A percentile compares a stretch with the other conserved stretches of the same genome.
Evolutionary conservation across 495 filamentous ascomycete species (phyloP).

Genomic region (Penicillium angulare): DNA sequence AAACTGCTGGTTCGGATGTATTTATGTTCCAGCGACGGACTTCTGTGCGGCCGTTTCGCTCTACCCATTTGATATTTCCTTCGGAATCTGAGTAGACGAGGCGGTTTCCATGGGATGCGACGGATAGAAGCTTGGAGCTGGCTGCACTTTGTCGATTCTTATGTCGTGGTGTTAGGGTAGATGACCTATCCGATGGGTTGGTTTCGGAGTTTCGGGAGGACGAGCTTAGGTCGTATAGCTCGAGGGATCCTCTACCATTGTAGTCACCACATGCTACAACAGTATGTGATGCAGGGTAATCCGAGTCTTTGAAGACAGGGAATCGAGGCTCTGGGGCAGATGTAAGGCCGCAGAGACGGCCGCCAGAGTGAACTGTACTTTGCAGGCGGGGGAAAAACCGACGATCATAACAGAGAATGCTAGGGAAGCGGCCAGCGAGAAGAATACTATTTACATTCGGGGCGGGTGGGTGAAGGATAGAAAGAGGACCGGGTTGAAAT

Average conservation of each 20-base stretch:
- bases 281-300: slow-evolving; percentile 53
- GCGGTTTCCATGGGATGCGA: slow-evolving; percentile 79
- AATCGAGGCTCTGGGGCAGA: slow-evolving; percentile 65
- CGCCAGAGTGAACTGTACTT: slow-evolving; percentile 79
- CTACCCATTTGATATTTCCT: slow-evolving; percentile 87
- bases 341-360: slow-evolving; percentile 72
- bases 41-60: slow-evolving; percentile 80
- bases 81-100: slow-evolving; percentile 83
- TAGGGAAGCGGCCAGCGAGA: slow-evolving; percentile 84
- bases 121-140: slow-evolving; percentile 76
- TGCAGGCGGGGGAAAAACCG: slow-evolving; percentile 78
- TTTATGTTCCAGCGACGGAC: slow-evolving; percentile 75
- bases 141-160: slow-evolving; percentile 85
- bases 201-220: slow-evolving; percentile 17
- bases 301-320: slow-evolving; percentile 48
- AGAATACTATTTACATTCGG: slow-evolving; percentile 49
- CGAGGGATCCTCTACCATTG: slow-evolving; percentile 85
- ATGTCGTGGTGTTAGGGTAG: slow-evolving; percentile 35
- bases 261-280: slow-evolving; percentile 91
- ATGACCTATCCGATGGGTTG: slow-evolving; percentile 32
- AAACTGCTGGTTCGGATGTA: slow-evolving; percentile 24
- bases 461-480: slow-evolving; percentile 71
- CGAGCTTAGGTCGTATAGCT: slow-evolving; percentile 69
- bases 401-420: slow-evolving; percentile 85
- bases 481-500: slow-evolving; percentile 77